Evolutionary conservation across 352 stramenopile genomes (phyloP), one percentile per base, ranked within the genome.

Genomic region (Phytophthora cryptogea): DNA sequence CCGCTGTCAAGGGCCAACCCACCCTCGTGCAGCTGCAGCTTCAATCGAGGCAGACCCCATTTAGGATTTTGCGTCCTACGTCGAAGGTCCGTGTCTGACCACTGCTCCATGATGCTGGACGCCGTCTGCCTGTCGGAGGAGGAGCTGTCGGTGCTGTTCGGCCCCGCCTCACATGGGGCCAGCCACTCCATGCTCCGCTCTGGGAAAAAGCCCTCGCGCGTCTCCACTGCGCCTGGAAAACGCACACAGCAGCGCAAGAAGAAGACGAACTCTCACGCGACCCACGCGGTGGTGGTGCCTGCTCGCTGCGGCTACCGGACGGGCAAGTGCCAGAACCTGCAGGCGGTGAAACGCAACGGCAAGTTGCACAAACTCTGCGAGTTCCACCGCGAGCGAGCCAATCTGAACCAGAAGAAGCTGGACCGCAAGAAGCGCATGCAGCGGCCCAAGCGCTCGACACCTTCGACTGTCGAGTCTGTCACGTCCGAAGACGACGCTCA

Each of bases 331-430:
- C 75, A 72, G 62, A 89, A 93, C 64, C 63, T 91, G 45, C 83
- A 90, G 60, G 78, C 83, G 4, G 66, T 90, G 35, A 93, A 93
- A 67, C 81, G 81, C 72, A 91, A 93, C 46, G 84, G 84, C 54
- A 90, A 85, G 69, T 69, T 89, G 46, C 84, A 93, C 80, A 93
- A 93, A 55, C 66, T 93, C 33, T 93, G 84, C 72, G 84, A 93
- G 55, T 90, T 89, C 66, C 84, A 93, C 55, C 81, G 84, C 64
- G 81, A 90, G 59, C 88, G 89, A 54, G 81, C 81, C 56, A 93
- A 93, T 69, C 68, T 86, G 51, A 93, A 91, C 69, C 84, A 93
- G 59, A 91, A 91, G 70, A 93, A 93, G 59, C 70, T 93, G 48
- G 84, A 93, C 64, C 81, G 81, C 58, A 93, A 93, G 78, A 93